phyloP scores from a whole-genome alignment of 495 filamentous ascomycete species.

The Jackrogersella minutella region DNA sequence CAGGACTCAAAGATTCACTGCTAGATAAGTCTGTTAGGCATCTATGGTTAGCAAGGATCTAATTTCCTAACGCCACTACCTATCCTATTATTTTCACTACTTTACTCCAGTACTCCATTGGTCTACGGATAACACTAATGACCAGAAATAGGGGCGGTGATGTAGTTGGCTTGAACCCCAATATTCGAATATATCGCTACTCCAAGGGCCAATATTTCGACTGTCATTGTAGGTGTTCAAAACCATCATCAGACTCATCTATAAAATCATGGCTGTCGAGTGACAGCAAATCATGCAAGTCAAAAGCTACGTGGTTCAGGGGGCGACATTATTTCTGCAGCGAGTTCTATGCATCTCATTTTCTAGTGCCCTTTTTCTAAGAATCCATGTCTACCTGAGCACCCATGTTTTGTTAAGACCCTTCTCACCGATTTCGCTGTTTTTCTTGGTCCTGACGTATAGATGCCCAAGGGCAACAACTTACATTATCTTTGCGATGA shows the following conservation, averaged over 20 bases:
- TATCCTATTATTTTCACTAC: slow-evolving; percentile 17
- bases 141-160: slow-evolving; percentile 76
- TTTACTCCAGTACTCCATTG: not conserved
- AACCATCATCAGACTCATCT: slow-evolving; percentile 5
- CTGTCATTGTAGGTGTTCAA: slow-evolving; percentile 75
- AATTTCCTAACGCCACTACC: not conserved
- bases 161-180: slow-evolving; percentile 84
- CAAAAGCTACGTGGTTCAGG: not conserved
- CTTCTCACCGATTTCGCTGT: not conserved
- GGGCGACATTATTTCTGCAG: slow-evolving; percentile 12
- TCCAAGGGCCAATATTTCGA: slow-evolving; percentile 86
- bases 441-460: not conserved
- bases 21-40: slow-evolving; percentile 42
- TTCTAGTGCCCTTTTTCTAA: not conserved
- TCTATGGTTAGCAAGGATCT: slow-evolving; percentile 44
- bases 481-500: not conserved
- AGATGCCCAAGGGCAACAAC: not conserved
- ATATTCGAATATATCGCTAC: slow-evolving; percentile 94
- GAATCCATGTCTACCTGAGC: no score
- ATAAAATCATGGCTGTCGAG: slow-evolving; percentile 2
- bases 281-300: slow-evolving; percentile 7
- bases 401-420: no score
- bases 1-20: slow-evolving; percentile 63
- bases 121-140: slow-evolving; percentile 14
- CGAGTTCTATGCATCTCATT: not conserved